Conservation (phyloP, 2,329 filamentous ascomycete genomes). For the Talaromyces rugulosus region DNA sequence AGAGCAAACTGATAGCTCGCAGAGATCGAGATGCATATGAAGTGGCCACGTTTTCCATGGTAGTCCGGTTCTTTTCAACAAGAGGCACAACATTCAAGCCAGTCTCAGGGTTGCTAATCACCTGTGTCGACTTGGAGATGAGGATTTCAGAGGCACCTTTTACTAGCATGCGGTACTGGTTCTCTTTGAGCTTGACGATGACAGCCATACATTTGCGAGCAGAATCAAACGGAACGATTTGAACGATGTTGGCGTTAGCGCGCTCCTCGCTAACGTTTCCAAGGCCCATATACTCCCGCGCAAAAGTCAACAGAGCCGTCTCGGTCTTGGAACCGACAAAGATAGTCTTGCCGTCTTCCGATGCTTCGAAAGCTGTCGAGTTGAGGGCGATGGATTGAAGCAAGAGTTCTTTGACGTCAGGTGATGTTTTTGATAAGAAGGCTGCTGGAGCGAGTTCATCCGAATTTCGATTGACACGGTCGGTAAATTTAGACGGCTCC, state of each 20-base stretch:
- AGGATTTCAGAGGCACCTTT: constrained; percentile 53
- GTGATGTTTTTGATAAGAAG: constrained; percentile 50
- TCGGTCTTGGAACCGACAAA: constrained; percentile 77
- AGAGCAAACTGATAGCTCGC: constrained; percentile 78
- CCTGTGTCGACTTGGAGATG: constrained; percentile 43
- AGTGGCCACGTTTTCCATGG: constrained; percentile 65
- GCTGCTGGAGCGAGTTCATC: constrained; percentile 51
- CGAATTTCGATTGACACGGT: constrained; percentile 24
- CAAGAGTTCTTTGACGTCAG: constrained; percentile 53
- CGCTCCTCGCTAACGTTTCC: constrained; percentile 58
- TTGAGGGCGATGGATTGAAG: constrained; percentile 64
- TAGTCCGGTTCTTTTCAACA: constrained; percentile 53
- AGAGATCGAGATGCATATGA: constrained; percentile 75
- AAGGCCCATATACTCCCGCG: constrained; percentile 62
- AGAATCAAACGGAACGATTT: constrained; percentile 58
- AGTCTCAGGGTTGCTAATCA: constrained; percentile 58
- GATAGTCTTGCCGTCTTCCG: constrained; percentile 54
- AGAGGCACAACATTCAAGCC: constrained; percentile 52
- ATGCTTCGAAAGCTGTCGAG: constrained; percentile 63
- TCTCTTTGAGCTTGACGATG: constrained; percentile 53
- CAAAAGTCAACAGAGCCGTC: constrained; percentile 68
- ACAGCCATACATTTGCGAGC: constrained; percentile 66
- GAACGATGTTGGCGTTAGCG: constrained; percentile 55
- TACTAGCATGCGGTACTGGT: constrained; percentile 54
- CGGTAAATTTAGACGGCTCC: constrained; percentile 22